Base-by-base conservation (phyloP, 331 rosid species). In the Stylosanthes scabra region DNA sequence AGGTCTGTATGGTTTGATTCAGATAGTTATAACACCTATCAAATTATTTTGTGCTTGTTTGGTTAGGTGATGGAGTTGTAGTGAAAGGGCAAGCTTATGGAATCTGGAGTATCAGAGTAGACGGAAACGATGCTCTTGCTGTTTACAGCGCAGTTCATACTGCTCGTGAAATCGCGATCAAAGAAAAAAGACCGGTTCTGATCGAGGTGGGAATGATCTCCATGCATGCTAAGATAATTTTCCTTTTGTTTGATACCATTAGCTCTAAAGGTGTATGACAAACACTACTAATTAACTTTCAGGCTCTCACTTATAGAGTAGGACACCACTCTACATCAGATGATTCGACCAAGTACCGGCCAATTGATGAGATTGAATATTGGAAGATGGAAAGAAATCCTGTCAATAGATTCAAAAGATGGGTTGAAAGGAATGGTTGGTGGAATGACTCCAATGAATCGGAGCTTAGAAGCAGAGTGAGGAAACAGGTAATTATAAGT, bases 291-390 rank as follows among this genome's bases (percentile, higher is more conserved):
- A 16, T 15, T 65, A 63, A 76, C 55, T 64, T 60, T 42, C 78
- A 88, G 91, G 91, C 88, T 62, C 86, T 90, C 8, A 83, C 86
- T 10, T 90, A 90, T 40, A 84, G 96, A 88, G 96, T 82, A 47
- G 96, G 93, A 66, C 96, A 90, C 71, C 93, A 90, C 80, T 90
- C 96, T 9, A 90, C 93, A 14, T 88, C 96, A 3, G 93, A 90
- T 52, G 93, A 90, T 79, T 90, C 96, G 40, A 83, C 88, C 8
- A 90, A 90, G 88, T 90, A 88, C 68, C 47, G 93, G 11, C 51
- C 85, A 7, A 25, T 10, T n/a, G 80, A 84, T 66, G 96, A 90
- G 78, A 90, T 88, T 29, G 85, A 88, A 55, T 63, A 81, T 15
- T 90, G 96, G 96, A 90, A 88, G 76, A 81, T 27, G 74, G 67